phyloP scores from a whole-genome alignment of 495 filamentous ascomycete species.

The Clohesyomyces aquaticus region DNA sequence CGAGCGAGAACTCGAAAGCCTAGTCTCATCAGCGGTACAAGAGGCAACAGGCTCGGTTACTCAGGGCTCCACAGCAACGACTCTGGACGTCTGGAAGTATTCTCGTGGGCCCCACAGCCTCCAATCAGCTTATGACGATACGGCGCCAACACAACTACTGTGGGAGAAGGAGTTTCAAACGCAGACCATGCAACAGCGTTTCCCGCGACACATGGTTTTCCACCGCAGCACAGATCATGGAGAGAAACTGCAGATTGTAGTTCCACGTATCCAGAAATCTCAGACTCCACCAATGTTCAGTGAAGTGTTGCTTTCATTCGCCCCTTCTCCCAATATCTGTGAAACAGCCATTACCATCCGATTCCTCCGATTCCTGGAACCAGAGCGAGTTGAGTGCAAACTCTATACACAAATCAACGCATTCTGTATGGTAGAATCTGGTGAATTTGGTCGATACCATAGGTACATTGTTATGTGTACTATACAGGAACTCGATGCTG shows the following conservation, averaged over 20 bases:
- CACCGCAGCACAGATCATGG: not conserved
- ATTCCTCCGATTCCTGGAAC: not conserved
- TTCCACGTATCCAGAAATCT: not conserved
- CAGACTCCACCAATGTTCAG: not conserved
- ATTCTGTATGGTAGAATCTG: not conserved
- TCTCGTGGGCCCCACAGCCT: not conserved
- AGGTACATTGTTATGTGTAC: not conserved
- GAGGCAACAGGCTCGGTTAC: not conserved
- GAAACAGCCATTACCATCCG: not conserved
- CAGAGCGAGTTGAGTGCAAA: no score
- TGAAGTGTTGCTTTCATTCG: not conserved
- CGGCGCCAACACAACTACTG: no score
- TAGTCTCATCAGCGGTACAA: conserved; percentile 1
- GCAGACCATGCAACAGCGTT: not conserved
- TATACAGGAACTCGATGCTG: not conserved
- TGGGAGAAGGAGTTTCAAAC: not conserved
- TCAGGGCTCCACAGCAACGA: not conserved
- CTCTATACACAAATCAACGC: not conserved
- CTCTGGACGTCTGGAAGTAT: not conserved
- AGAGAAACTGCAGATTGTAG: not conserved
- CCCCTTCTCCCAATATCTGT: not conserved
- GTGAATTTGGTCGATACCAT: not conserved
- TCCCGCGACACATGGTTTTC: not conserved
- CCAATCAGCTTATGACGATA: not conserved
- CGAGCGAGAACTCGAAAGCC: not conserved